Evolutionary conservation across 371 early-diverging fungal species (phyloP), one percentile per base, ranked within the genome.

Genomic region (Syncephalastrum sp.): DNA sequence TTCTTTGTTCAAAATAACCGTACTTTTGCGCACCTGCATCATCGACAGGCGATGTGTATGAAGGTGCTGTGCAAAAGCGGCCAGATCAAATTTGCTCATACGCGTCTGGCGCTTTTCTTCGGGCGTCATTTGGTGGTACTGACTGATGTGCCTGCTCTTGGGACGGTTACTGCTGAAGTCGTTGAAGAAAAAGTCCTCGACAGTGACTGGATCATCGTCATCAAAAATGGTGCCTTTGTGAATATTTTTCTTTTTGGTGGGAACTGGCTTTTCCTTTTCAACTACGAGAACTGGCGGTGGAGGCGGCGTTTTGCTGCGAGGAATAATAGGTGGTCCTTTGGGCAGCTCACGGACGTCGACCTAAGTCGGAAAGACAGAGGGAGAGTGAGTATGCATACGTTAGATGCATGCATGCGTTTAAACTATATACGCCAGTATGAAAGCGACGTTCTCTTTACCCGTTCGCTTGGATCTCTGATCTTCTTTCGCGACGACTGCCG

Each of bases 41-140:
- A 77, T 63, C 0, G 78, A 77, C 19, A 74, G 48, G 1, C 78
- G 68, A 51, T 77, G 60, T 25, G 70, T 71, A 52, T 77, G 75
- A n/a, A 77, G 58, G 49, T 77, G 75, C 19, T 61, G 54, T 15
- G 78, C 78, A 56, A 77, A 74, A 2, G 67, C 67, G 19, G 70
- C 66, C 12, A 77, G 52, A 52, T 77, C 68, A 54, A 77, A 72
- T 41, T 25, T 53, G 53, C 58, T 63, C 41, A 50, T 42, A n/a
- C 38, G 38, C 33, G 21, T 33, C 10, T 46, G 21, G 25, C 57
- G 17, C 54, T 53, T 56, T 46, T 45, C 46, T 23, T 27, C 23
- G 50, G 42, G 38, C 41, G 27, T 33, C 24, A 7, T 15, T 15
- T 29, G 29, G 45, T 19, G 15, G 59, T 62, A 33, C 42, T 57